A percentile compares a stretch with the other conserved stretches of the same genome.
These are phyloP conservation scores for Funneliformis mosseae DNA, from an alignment of 192 early-diverging fungal species.

Conservation along the genomic window DNA sequence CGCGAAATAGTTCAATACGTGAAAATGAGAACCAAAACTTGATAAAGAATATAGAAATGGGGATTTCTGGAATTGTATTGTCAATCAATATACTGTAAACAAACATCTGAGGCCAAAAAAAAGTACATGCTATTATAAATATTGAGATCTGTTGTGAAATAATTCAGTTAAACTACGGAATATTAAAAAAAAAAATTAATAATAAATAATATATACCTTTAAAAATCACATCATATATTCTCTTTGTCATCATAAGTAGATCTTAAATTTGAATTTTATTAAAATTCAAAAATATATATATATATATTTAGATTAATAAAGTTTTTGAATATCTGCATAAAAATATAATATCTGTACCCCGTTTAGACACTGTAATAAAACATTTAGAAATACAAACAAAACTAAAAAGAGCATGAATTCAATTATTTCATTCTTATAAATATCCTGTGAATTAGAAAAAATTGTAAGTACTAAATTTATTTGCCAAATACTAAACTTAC, in stretches of 20 bases:
- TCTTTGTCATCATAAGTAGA: neutral
- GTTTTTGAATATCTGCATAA: neutral
- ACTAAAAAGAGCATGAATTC: neutral
- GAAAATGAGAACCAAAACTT: neutral
- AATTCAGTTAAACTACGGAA: neutral
- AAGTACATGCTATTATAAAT: neutral
- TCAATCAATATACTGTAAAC: neutral
- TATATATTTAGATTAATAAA: neutral
- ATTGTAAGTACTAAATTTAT: constrained; percentile 1
- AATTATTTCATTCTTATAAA: neutral
- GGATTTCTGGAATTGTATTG: neutral
- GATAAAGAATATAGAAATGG: no score
- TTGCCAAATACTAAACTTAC: constrained; percentile 4
- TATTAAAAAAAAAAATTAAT: neutral
- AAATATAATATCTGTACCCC: neutral
- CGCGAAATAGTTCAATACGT: no score
- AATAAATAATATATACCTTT: neutral
- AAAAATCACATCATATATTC: neutral
- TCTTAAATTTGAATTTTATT: neutral
- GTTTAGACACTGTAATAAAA: constrained; percentile 1
- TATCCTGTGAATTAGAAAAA: neutral
- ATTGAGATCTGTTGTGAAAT: neutral
- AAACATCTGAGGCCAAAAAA: neutral
- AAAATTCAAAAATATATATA: neutral
- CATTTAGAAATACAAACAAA: neutral